Evolutionary conservation across 257 asterid species (phyloP).

Genomic region (Voacanga thouarsii): DNA sequence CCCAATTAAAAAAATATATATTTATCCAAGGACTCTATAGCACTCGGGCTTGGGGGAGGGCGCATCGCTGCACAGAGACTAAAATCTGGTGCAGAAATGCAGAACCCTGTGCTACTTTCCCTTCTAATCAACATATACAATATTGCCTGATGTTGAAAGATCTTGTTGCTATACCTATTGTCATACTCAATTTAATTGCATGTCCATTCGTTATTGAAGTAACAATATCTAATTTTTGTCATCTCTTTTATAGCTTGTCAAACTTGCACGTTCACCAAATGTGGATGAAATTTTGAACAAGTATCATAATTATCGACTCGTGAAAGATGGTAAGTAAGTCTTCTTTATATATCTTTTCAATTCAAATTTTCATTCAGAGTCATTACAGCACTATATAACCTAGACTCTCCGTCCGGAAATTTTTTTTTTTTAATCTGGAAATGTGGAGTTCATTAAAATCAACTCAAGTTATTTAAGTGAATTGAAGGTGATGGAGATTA

Average conservation of each 20-base stretch:
- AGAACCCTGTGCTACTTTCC: neutral
- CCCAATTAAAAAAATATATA: too few relatives aligned
- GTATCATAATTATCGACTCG: slow-evolving; percentile 47
- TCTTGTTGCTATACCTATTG: neutral
- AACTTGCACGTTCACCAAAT: slow-evolving; percentile 69
- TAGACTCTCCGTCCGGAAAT: neutral
- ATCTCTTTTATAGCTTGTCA: slow-evolving; percentile 57
- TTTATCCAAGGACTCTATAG: neutral
- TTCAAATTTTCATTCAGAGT: neutral
- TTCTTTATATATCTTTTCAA: neutral
- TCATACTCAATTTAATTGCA: neutral
- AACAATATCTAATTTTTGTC: neutral
- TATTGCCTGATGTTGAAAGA: neutral
- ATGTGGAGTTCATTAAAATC: neutral
- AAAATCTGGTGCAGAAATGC: neutral
- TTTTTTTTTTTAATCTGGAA: neutral
- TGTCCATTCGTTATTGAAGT: slow-evolving; percentile 2
- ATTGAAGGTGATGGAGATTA: neutral
- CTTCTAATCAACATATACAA: neutral
- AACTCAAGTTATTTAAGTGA: neutral
- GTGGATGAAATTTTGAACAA: slow-evolving; percentile 56
- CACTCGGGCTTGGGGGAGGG: neutral
- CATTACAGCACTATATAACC: neutral
- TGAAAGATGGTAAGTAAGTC: slow-evolving; percentile 58
- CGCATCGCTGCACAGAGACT: neutral